Conservation (phyloP, 306 rosid species). For the Mimosa pudica region DNA sequence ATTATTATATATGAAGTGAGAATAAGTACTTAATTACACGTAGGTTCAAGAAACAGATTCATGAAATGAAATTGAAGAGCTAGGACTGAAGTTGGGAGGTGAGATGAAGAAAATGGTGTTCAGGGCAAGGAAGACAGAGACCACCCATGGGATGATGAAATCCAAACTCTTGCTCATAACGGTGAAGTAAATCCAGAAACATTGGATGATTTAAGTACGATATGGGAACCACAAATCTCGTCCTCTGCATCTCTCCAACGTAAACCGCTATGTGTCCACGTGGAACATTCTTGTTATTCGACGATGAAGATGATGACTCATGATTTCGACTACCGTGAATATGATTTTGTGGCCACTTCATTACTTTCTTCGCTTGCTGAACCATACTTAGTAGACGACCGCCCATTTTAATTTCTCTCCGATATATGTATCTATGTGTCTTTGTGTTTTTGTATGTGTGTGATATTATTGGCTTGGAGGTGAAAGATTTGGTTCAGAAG, state of each 20-base stretch:
- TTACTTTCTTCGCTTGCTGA: not conserved
- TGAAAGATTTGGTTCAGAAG: not conserved
- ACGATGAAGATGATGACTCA: not conserved
- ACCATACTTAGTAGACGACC: not conserved
- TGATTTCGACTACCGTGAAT: not conserved
- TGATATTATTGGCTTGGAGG: not conserved
- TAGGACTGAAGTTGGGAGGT: not conserved
- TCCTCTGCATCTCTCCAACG: conserved; percentile 16
- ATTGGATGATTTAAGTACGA: not conserved
- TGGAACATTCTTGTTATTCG: not conserved
- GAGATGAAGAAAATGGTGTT: not conserved
- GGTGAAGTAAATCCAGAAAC: not conserved
- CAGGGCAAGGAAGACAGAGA: not conserved
- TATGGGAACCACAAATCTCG: not conserved
- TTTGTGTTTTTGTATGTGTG: not conserved
- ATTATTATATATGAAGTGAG: not conserved
- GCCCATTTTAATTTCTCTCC: not conserved
- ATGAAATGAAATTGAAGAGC: not conserved
- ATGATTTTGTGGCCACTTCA: not conserved
- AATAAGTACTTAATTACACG: not conserved
- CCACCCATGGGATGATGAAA: not conserved
- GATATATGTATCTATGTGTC: not conserved
- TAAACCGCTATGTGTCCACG: not conserved
- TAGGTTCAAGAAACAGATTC: not conserved
- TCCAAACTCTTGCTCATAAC: not conserved